These are phyloP conservation scores for Alternaria angustiovoidea DNA, from an alignment of 2,329 filamentous ascomycete genomes.

Conservation along the genomic window DNA sequence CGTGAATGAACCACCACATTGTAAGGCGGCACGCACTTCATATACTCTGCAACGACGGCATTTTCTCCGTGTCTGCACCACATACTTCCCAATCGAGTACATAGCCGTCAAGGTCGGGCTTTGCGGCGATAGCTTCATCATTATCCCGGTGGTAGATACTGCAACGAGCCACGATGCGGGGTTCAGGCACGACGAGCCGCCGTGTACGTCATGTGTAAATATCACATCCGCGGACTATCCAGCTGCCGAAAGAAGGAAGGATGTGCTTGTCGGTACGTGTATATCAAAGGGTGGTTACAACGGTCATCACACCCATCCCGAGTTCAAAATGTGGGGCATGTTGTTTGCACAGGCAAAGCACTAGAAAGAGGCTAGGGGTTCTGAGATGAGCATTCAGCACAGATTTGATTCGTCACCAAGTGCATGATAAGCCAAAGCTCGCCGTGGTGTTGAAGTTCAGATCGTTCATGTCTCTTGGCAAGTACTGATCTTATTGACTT, in stretches of 20 bases:
- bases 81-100: conserved; percentile 6
- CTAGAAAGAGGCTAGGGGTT: not conserved
- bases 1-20: not conserved
- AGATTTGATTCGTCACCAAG: not conserved
- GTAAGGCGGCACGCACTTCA: not conserved
- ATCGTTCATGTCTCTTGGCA: conserved; percentile 9
- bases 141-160: conserved; percentile 25
- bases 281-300: not conserved
- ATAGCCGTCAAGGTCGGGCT: conserved; percentile 29
- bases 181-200: conserved; percentile 19
- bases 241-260: not conserved
- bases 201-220: conserved; percentile 27
- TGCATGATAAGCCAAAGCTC: not conserved
- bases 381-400: conserved; percentile 3
- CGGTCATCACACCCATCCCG: not conserved
- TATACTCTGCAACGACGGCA: conserved; percentile 16
- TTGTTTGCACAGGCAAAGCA: not conserved
- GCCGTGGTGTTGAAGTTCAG: conserved; percentile 9
- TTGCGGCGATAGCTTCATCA: conserved; percentile 40
- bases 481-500: conserved; percentile 15
- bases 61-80: conserved; percentile 6
- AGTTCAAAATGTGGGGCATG: not conserved
- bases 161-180: conserved; percentile 22
- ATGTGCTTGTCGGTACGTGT: not conserved
- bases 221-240: conserved; percentile 10